Conservation (phyloP, 768 basidiomycete species). For the Dendrothele bispora region DNA sequence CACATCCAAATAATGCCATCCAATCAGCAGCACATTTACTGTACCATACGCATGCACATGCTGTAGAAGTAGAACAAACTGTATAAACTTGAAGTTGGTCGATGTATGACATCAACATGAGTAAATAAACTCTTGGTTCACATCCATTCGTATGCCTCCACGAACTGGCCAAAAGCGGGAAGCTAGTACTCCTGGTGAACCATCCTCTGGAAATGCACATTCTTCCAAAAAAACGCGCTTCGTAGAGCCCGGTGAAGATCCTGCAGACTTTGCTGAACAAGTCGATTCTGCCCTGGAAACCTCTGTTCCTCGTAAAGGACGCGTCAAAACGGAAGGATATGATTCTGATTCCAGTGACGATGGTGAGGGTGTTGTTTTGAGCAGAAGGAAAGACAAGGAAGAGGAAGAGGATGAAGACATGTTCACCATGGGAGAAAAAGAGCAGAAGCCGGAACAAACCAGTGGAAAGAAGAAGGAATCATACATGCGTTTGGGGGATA, state of each 20-base stretch:
- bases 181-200: conserved; percentile 33
- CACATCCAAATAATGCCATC: no score
- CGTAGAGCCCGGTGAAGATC: conserved; percentile 74
- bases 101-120: no score
- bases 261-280: conserved; percentile 73
- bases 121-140: no score
- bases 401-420: conserved; percentile 77
- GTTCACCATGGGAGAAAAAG: conserved; percentile 69
- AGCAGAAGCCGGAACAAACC: conserved; percentile 40
- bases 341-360: conserved; percentile 95
- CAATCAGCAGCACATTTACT: no score
- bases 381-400: conserved; percentile 63
- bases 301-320: conserved; percentile 61
- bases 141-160: conserved; percentile 29
- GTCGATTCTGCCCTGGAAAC: conserved; percentile 75
- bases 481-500: conserved; percentile 87
- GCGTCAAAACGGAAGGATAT: conserved; percentile 83
- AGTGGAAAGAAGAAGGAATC: conserved; percentile 53
- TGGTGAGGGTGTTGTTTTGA: conserved; percentile 89
- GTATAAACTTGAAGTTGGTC: no score
- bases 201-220: conserved; percentile 30
- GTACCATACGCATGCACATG: no score
- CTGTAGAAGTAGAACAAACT: no score
- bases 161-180: conserved; percentile 44
- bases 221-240: conserved; percentile 75